These are phyloP conservation scores for Saprolegnia diclina DNA, from an alignment of 352 stramenopile genomes.

Conservation along the genomic window DNA sequence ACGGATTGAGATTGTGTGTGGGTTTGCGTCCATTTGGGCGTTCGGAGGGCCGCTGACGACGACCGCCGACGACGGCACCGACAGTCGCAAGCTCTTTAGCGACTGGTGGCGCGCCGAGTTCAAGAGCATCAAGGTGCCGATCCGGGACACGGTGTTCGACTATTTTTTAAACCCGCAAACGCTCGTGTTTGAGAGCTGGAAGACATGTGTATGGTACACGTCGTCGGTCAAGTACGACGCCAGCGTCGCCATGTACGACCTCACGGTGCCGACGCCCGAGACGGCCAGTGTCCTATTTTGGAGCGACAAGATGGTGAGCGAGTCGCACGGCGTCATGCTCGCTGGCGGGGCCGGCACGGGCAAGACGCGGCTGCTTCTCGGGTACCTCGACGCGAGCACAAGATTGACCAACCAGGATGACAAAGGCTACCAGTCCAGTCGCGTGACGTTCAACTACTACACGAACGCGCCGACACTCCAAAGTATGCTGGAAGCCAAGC, in stretches of 20 bases:
- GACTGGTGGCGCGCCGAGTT: constrained; percentile 93
- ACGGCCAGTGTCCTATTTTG: constrained; percentile 90
- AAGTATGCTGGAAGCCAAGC: constrained; percentile 82
- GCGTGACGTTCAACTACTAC: constrained; percentile 83
- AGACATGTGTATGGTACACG: constrained; percentile 86
- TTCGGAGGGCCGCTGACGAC: constrained; percentile 85
- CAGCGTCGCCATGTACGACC: constrained; percentile 63
- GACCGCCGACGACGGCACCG: constrained; percentile 82
- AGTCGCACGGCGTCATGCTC: constrained; percentile 91
- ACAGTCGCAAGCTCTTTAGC: constrained; percentile 91
- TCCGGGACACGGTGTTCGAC: constrained; percentile 92
- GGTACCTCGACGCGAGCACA: constrained; percentile 27
- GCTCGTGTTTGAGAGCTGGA: constrained; percentile 90
- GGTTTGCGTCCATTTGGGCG: constrained; percentile 91
- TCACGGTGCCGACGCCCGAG: constrained; percentile 92
- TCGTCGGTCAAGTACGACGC: constrained; percentile 60
- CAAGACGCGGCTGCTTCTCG: constrained; percentile 91
- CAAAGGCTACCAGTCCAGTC: constrained; percentile 33
- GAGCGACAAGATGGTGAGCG: constrained; percentile 91
- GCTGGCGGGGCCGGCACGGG: constrained; percentile 88
- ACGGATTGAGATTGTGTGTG: constrained; percentile 81
- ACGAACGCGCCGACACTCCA: constrained; percentile 66
- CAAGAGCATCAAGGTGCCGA: constrained; percentile 92
- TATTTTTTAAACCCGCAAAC: constrained; percentile 92
- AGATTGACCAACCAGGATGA: not conserved